A percentile compares a stretch with the other conserved stretches of the same genome.
These are phyloP conservation scores for Carex cristatella DNA, from an alignment of 176 grass and related monocot genomes.

Conservation along the genomic window DNA sequence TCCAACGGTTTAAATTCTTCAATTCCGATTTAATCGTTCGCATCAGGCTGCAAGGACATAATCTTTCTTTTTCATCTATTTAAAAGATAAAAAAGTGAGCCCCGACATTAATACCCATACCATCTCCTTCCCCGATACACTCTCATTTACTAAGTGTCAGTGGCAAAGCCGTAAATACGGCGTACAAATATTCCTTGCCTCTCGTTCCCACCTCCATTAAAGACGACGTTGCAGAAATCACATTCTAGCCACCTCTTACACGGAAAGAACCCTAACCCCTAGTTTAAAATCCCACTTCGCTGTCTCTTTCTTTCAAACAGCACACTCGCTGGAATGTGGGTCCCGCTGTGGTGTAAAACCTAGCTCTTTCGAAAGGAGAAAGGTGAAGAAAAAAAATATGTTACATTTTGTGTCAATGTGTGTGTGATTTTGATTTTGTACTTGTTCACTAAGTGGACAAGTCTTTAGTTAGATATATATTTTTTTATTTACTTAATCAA, in stretches of 20 bases:
- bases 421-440: conserved; percentile 10
- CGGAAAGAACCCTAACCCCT: conserved; percentile 28
- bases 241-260: conserved; percentile 34
- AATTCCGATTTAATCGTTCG: not conserved
- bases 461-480: not conserved
- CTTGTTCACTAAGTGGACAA: not conserved
- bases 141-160: not conserved
- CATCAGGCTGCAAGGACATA: not conserved
- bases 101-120: conserved; percentile 23
- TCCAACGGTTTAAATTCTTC: not conserved
- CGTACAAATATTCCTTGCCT: conserved; percentile 32
- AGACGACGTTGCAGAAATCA: conserved; percentile 31
- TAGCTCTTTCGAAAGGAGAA: conserved; percentile 1
- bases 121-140: conserved; percentile 14
- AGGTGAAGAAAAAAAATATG: not conserved
- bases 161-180: conserved; percentile 33
- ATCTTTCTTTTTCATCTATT: not conserved
- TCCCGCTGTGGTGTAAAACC: not conserved
- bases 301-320: not conserved
- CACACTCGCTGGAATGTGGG: not conserved
- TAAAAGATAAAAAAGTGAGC: not conserved
- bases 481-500: not conserved
- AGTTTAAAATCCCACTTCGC: not conserved
- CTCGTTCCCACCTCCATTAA: conserved; percentile 46
- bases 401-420: not conserved